These are phyloP conservation scores for Eurotiales sp. DNA, from an alignment of 2,329 filamentous ascomycete genomes.

Conservation along the genomic window DNA sequence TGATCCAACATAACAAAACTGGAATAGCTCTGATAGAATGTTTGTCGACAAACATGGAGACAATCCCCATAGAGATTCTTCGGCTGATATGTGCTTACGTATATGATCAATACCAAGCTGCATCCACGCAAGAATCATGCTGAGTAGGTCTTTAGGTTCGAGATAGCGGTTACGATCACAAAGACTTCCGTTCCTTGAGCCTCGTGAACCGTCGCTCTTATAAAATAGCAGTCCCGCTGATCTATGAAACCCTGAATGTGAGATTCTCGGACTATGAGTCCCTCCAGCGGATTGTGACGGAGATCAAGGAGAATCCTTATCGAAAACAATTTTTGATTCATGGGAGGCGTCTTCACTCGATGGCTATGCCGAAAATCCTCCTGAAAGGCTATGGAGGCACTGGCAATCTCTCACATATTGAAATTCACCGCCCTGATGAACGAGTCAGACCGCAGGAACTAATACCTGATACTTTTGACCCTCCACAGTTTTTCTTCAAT, in stretches of 20 bases:
- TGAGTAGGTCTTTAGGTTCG: background rate
- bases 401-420: background rate
- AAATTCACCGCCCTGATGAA: background rate
- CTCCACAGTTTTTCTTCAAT: background rate
- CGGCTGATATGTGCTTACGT: constrained; percentile 4
- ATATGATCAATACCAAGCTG: background rate
- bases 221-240: background rate
- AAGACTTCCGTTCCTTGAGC: constrained; percentile 3
- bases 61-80: constrained; percentile 19
- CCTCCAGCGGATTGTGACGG: constrained; percentile 1
- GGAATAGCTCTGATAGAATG: no score
- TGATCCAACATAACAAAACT: no score
- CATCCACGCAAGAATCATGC: background rate
- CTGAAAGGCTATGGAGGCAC: background rate
- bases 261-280: constrained; percentile 4
- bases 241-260: constrained; percentile 5
- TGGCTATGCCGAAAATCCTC: background rate
- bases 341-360: background rate
- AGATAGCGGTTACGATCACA: background rate
- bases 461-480: constrained; percentile 3
- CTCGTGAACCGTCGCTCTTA: constrained; percentile 3
- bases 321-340: background rate
- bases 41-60: constrained; percentile 20
- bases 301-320: constrained; percentile 2
- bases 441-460: background rate